phyloP scores from a whole-genome alignment of 495 filamentous ascomycete species.

The Astrothelium subdiscretum region DNA sequence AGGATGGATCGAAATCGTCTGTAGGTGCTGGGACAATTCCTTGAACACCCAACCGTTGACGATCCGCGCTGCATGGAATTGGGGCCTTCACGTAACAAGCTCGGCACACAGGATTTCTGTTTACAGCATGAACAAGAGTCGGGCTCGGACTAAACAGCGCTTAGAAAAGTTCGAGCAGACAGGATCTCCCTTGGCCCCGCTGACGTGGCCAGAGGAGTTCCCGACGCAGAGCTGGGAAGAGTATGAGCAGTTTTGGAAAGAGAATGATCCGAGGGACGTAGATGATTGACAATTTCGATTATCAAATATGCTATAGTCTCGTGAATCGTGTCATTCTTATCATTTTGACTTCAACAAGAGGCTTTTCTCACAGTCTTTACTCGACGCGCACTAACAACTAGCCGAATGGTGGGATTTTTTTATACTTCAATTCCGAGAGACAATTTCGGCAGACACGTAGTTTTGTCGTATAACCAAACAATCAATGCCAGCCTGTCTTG shows the following conservation, averaged over 20 bases:
- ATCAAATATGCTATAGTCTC: neutral
- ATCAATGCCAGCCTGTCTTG: neutral
- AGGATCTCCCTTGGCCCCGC: conserved; percentile 11
- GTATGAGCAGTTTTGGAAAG: conserved; percentile 35
- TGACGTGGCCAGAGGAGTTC: conserved; percentile 13
- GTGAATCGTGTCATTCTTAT: neutral
- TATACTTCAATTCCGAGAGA: no score
- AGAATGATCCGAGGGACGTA: conserved; percentile 37
- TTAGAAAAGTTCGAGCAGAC: conserved; percentile 12
- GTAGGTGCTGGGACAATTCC: conserved; percentile 34
- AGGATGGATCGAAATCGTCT: conserved; percentile 36
- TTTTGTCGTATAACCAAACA: neutral
- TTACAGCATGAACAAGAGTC: conserved; percentile 25
- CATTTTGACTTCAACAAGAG: neutral
- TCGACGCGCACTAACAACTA: no score
- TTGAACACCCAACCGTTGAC: conserved; percentile 34
- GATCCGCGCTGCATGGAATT: conserved; percentile 26
- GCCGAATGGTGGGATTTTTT: no score
- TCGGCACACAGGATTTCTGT: conserved; percentile 11
- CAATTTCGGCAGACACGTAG: no score
- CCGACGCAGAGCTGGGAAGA: conserved; percentile 35
- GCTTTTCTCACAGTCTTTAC: no score
- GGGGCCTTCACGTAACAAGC: conserved; percentile 12
- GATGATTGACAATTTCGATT: neutral
- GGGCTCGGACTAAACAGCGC: conserved; percentile 3